Evolutionary conservation across 1,139 yeast species (phyloP), one percentile per base, ranked within the genome.

Genomic region (Magnusiomyces sp.): DNA sequence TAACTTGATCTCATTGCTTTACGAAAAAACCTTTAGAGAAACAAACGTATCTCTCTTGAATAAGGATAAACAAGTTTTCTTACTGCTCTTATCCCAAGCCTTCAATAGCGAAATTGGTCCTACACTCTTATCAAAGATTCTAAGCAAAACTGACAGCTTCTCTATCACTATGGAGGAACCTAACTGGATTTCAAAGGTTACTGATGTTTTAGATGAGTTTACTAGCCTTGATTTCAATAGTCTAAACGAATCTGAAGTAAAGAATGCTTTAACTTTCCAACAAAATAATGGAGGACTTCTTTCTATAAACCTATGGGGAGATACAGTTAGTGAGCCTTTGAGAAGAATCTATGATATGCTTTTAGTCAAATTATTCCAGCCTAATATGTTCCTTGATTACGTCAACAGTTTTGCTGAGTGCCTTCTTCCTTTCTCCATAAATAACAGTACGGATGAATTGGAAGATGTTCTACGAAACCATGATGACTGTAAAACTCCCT

Each of bases 181-280:
- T 27, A 52, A 49, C 29, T 50, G 53, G 53, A 36, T 52, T 16
- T 34, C 46, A 6, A 44, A 50, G 42, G 23, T 52, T 5, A 49
- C 38, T 19, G 45, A 44, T 31, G 40, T 50, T 40, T 40, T 52
- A 32, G 51, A 50, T 40, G 53, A 52, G 17, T 46, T 49, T 32
- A 48, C 48, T 16, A 45, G 43, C 5, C 43, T 49, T 20, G 46
- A 50, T 37, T 33, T 45, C 13, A 40, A 32, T 13, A 27, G 33
- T 9, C 14, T 74, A 16, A 97, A 97, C n/a, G 95, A 90, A 52
- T 78, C 95, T 51, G 89, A 97, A 0, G 72, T 90, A 62, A 78
- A 90, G 53, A 97, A 90, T 63, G 87, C 96, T 0, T 71, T 90
- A 47, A 88, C 81, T 53, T 23, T 7, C 7, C 29, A 23, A 7